These are phyloP conservation scores for Ensete ventricosum DNA, from an alignment of 176 grass and related monocot species.

Conservation along the genomic window DNA sequence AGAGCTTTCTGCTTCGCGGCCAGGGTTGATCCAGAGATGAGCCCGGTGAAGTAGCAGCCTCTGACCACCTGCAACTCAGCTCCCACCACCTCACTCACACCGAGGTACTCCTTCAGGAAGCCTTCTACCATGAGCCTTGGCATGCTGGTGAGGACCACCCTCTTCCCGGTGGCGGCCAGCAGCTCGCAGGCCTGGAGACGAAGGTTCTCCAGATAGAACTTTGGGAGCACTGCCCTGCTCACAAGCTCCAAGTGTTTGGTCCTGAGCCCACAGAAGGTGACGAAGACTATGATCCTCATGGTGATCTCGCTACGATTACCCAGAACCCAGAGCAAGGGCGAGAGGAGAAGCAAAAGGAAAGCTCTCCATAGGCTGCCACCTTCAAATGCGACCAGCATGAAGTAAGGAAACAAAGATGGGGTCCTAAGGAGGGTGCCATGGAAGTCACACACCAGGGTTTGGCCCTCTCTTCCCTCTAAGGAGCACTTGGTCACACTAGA, in stretches of 20 bases:
- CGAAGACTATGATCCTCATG: constrained; percentile 50
- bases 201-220: constrained; percentile 67
- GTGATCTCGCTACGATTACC: constrained; percentile 27
- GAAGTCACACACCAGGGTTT: constrained; percentile 47
- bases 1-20: constrained; percentile 18
- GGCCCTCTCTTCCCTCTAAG: constrained; percentile 6
- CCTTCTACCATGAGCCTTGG: constrained; percentile 65
- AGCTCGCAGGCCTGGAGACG: constrained; percentile 46
- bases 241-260: constrained; percentile 46
- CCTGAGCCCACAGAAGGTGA: constrained; percentile 55
- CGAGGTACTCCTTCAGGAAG: constrained; percentile 58
- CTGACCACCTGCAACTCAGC: constrained; percentile 40
- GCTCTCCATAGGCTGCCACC: constrained; percentile 58
- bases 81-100: constrained; percentile 44
- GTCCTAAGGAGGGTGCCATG: constrained; percentile 49
- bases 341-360: constrained; percentile 39
- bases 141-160: constrained; percentile 43
- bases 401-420: constrained; percentile 57
- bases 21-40: constrained; percentile 16
- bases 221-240: constrained; percentile 55
- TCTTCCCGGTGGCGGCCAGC: constrained; percentile 31
- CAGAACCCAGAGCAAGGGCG: constrained; percentile 43
- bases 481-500: constrained; percentile 17
- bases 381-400: constrained; percentile 93
- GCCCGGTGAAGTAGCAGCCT: constrained; percentile 48